Percentiles rank a stretch among this genome's conserved stretches.
Evolutionary conservation across 164 flowering plant genomes (phyloP).

Genomic region (Amborella trichopoda): DNA sequence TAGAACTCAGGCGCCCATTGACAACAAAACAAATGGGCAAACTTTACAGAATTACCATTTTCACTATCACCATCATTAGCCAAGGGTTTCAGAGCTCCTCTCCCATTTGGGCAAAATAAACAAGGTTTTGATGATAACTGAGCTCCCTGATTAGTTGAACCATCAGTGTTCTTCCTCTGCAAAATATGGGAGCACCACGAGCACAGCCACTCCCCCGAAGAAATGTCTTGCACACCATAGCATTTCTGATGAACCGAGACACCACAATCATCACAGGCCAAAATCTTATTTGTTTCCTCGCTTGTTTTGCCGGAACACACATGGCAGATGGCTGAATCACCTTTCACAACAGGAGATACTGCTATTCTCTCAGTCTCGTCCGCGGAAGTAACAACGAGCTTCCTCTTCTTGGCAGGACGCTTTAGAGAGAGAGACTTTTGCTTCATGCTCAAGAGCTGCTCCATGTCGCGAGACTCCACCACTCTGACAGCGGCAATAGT

Average conservation of each 20-base stretch:
- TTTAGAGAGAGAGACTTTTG: constrained; percentile 55
- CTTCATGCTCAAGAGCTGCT: constrained; percentile 69
- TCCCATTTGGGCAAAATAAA: constrained; percentile 66
- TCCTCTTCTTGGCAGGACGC: constrained; percentile 80
- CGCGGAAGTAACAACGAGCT: constrained; percentile 47
- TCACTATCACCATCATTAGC: constrained; percentile 10
- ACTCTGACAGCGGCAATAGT: constrained; percentile 8
- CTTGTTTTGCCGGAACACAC: constrained; percentile 46
- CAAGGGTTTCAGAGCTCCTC: constrained; percentile 80
- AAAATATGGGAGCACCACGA: constrained; percentile 45
- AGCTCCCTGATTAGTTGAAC: constrained; percentile 3
- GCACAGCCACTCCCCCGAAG: constrained; percentile 56
- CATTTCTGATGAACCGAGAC: constrained; percentile 75
- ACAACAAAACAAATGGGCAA: constrained; percentile 80
- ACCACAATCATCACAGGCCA: constrained; percentile 59
- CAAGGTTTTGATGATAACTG: constrained; percentile 27
- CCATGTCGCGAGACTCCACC: constrained; percentile 20
- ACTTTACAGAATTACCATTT: constrained; percentile 26
- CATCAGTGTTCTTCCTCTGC: not conserved
- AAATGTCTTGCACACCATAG: constrained; percentile 59
- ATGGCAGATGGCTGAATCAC: constrained; percentile 37
- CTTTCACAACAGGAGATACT: constrained; percentile 28
- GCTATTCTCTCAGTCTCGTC: constrained; percentile 67
- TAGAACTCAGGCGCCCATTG: constrained; percentile 89
- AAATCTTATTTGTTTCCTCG: constrained; percentile 26